Evolutionary conservation across 257 asterid species (phyloP).

Genomic region (Plantago major): DNA sequence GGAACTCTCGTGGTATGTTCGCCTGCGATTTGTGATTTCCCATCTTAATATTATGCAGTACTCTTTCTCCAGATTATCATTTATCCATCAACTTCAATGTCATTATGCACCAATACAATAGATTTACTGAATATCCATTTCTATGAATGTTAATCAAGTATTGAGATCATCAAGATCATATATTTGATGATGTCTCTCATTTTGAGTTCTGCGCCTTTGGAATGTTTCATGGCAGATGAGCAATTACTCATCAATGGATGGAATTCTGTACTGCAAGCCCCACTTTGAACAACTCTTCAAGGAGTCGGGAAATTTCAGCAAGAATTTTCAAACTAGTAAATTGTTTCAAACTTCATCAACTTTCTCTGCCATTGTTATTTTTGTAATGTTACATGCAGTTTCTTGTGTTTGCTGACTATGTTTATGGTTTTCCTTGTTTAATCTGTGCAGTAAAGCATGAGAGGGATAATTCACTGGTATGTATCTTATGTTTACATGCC

Average conservation of each 20-base stretch:
- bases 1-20: constrained; percentile 69
- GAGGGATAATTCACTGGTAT: constrained; percentile 35
- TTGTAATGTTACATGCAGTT: neutral
- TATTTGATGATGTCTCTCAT: too few species aligned
- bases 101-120: too few species aligned
- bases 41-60: neutral
- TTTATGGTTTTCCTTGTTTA: neutral
- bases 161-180: too few species aligned
- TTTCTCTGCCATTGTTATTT: neutral
- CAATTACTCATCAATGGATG: constrained; percentile 49
- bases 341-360: neutral
- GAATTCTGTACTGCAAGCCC: constrained; percentile 46
- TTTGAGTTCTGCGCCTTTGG: neutral
- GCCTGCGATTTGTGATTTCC: neutral
- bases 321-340: constrained; percentile 31
- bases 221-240: constrained; percentile 37
- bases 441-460: constrained; percentile 29
- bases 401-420: neutral
- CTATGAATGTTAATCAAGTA: too few species aligned
- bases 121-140: too few species aligned
- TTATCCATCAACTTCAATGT: too few species aligned
- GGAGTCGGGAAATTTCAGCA: constrained; percentile 46
- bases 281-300: constrained; percentile 51
- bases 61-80: too few species aligned
- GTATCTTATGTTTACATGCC: neutral